Evolutionary conservation across 164 flowering plant genomes (phyloP).

Genomic region (Kingdonia uniflora): DNA sequence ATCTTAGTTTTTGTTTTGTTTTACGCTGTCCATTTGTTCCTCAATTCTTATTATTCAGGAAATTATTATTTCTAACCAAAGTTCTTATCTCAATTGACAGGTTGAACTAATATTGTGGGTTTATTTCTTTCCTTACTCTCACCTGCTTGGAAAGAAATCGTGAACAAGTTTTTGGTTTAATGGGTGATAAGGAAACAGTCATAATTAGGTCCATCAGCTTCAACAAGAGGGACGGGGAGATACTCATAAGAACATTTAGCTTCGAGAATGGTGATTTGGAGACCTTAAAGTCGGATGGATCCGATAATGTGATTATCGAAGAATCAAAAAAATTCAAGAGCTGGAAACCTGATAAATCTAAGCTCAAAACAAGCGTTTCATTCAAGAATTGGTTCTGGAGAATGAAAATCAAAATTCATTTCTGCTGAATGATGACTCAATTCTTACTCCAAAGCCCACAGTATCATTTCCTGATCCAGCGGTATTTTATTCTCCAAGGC

Average conservation of each 20-base stretch:
- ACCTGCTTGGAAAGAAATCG: slow-evolving; percentile 22
- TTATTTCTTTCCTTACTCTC: slow-evolving; percentile 28
- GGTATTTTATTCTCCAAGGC: slow-evolving; percentile 18
- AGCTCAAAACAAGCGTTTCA: slow-evolving; percentile 19
- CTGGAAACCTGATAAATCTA: slow-evolving; percentile 17
- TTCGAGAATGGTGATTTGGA: slow-evolving; percentile 24
- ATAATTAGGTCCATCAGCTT: slow-evolving; percentile 28
- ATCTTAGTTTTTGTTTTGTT: too few species aligned
- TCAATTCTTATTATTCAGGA: too few species aligned
- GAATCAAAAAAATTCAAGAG: slow-evolving; percentile 28
- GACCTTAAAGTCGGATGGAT: slow-evolving; percentile 4
- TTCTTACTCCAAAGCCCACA: not conserved
- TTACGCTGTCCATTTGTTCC: too few species aligned
- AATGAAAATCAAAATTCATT: not conserved
- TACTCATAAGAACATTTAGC: slow-evolving; percentile 21
- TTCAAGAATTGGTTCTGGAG: slow-evolving; percentile 11
- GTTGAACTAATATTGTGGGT: slow-evolving; percentile 21
- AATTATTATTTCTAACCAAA: too few species aligned
- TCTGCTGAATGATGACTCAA: slow-evolving; percentile 1
- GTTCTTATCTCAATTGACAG: too few species aligned
- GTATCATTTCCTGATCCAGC: slow-evolving; percentile 5
- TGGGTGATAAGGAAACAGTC: slow-evolving; percentile 11
- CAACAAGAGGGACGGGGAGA: slow-evolving; percentile 15
- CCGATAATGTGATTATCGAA: slow-evolving; percentile 13
- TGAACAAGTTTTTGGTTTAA: slow-evolving; percentile 7